Evolutionary conservation across 23 red algal species (phyloP), one percentile per base, ranked within the genome.

Genomic region (Cyanidioschyzon merolae): DNA sequence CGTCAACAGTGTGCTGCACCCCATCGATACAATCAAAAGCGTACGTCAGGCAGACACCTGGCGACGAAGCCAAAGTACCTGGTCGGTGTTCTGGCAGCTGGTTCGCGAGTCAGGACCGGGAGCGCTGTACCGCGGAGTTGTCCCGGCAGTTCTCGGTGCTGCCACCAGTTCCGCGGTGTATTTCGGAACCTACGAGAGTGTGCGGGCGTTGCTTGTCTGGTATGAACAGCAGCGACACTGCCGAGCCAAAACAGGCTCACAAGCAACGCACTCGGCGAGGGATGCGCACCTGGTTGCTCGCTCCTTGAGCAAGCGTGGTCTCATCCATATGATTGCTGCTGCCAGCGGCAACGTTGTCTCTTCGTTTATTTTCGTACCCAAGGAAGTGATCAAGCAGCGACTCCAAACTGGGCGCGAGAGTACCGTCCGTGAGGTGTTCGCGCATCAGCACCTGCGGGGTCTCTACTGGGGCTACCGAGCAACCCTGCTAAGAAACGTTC

Each of bases 361-460:
- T 2, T 87, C 83, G 17, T 58, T 87, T 12, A 38, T 95, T 34
- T 95, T 95, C 67, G 90, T 95, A 30, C 90, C 90, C n/a, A 95
- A 95, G 74, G 90, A 95, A 74, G 90, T 95, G 27, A 83, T 95
- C 76, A 95, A 95, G 78, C 90, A 95, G 68, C 85, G 90, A 0
- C 82, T 95, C 79, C 90, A 95, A 57, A 75, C 80, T 18, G 86
- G 74, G 18, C 75, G 79, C 38, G 50, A 51, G 34, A 57, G 51
- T 26, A 63, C 76, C 40, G 84, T 89, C 63, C 59, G 80, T 18
- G 40, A 71, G 25, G 90, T 81, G 3, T 77, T 24, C 24, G 24
- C 18, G 40, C 51, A 57, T 58, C 51, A 50, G 36, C 75, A 57
- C 36, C 39, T 85, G 37, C 32, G 67, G 40, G 90, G 80, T 54